Conservation (phyloP, 2,329 filamentous ascomycete genomes). For the Aspergillus arachidicola region DNA sequence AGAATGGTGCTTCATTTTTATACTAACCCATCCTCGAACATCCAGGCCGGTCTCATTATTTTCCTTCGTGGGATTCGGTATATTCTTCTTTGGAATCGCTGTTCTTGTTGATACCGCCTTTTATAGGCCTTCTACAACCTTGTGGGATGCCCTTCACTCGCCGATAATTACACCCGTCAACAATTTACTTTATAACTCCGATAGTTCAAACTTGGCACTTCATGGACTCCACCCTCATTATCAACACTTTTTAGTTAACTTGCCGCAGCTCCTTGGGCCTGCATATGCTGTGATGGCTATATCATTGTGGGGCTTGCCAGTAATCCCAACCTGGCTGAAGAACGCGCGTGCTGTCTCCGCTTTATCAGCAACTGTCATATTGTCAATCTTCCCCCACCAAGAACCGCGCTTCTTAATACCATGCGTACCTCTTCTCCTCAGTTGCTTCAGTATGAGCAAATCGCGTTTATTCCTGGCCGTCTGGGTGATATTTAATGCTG, state of each 20-base stretch:
- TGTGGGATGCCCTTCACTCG: slow-evolving; percentile 47
- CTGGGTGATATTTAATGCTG: slow-evolving; percentile 54
- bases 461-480: slow-evolving; percentile 43
- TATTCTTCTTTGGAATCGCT: slow-evolving; percentile 70
- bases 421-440: slow-evolving; percentile 53
- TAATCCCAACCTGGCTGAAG: slow-evolving; percentile 34
- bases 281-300: slow-evolving; percentile 57
- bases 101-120: slow-evolving; percentile 84
- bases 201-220: slow-evolving; percentile 68
- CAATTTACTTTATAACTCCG: slow-evolving; percentile 75
- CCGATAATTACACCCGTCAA: slow-evolving; percentile 78
- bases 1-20: not conserved
- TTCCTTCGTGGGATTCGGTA: slow-evolving; percentile 65
- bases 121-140: slow-evolving; percentile 56
- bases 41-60: slow-evolving; percentile 60
- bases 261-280: slow-evolving; percentile 73
- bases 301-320: slow-evolving; percentile 51
- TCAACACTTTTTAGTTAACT: slow-evolving; percentile 72
- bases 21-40: slow-evolving; percentile 20
- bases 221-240: slow-evolving; percentile 80
- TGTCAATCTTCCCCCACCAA: slow-evolving; percentile 54
- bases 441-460: slow-evolving; percentile 47
- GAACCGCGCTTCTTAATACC: slow-evolving; percentile 57
- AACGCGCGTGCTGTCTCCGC: slow-evolving; percentile 48
- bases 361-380: slow-evolving; percentile 45